phyloP scores from a whole-genome alignment of 2,329 filamentous ascomycete species.

The Curvularia spicifera region DNA sequence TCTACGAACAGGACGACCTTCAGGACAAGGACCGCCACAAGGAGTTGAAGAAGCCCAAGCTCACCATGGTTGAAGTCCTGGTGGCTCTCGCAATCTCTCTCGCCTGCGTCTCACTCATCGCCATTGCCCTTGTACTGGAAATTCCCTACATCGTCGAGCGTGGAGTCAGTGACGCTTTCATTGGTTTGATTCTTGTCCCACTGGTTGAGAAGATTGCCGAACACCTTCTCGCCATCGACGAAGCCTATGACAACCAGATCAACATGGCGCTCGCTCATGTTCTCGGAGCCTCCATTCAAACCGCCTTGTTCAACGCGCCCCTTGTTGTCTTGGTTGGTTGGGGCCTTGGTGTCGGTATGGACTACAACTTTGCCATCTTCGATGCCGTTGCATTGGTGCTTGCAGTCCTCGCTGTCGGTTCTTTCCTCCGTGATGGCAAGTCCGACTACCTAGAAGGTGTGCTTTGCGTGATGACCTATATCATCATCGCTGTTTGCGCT shows the following conservation, averaged over 20 bases:
- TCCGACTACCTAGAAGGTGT: conserved; percentile 89
- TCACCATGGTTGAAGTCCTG: conserved; percentile 76
- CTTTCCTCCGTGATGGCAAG: conserved; percentile 86
- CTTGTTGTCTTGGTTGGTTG: conserved; percentile 84
- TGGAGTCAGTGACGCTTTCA: conserved; percentile 59
- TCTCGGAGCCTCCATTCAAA: conserved; percentile 86
- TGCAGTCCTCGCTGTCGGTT: conserved; percentile 83
- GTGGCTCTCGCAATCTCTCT: conserved; percentile 70
- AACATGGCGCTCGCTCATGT: conserved; percentile 87
- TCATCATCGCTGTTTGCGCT: conserved; percentile 66
- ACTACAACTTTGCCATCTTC: conserved; percentile 86
- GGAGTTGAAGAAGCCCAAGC: conserved; percentile 67
- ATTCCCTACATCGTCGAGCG: conserved; percentile 68
- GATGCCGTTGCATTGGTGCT: conserved; percentile 82
- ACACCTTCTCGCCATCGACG: conserved; percentile 82
- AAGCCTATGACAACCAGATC: conserved; percentile 83
- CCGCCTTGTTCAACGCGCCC: conserved; percentile 84
- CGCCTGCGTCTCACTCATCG: conserved; percentile 73
- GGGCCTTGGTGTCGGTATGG: conserved; percentile 71
- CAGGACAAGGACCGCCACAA: conserved; percentile 68
- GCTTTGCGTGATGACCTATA: conserved; percentile 74
- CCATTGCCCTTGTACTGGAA: conserved; percentile 74
- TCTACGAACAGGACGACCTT: conserved; percentile 74
- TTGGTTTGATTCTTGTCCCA: conserved; percentile 77
- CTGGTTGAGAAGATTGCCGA: conserved; percentile 85